Conservation (phyloP, 2,329 filamentous ascomycete species). For the Exophiala oligosperma region DNA sequence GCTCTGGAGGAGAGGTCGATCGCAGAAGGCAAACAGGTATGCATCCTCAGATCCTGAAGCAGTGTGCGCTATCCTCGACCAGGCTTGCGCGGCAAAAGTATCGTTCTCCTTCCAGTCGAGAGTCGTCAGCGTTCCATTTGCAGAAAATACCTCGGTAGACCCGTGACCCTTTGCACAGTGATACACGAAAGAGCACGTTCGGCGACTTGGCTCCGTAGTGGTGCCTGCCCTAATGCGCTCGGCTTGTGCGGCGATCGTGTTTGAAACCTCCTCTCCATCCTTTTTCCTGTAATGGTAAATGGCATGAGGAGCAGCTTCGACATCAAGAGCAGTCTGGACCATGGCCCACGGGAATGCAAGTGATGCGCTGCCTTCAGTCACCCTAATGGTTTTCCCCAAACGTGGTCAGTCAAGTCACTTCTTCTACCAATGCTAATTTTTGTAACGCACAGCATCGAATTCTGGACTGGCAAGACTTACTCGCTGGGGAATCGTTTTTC, state of each 20-base stretch:
- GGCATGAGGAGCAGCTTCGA: constrained; percentile 29
- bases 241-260: constrained; percentile 50
- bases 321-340: constrained; percentile 46
- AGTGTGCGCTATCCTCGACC: constrained; percentile 51
- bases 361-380: constrained; percentile 24
- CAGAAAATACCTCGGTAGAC: background rate
- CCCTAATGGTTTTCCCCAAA: background rate
- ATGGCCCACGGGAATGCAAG: constrained; percentile 48
- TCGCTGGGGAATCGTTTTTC: constrained; percentile 51
- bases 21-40: constrained; percentile 52
- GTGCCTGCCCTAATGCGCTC: constrained; percentile 42
- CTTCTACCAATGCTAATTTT: background rate
- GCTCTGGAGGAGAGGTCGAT: constrained; percentile 47
- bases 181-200: constrained; percentile 55
- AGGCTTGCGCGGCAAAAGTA: constrained; percentile 56
- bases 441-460: constrained; percentile 33
- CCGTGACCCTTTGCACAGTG: constrained; percentile 54
- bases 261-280: constrained; percentile 30
- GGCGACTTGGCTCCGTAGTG: constrained; percentile 41
- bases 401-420: too few species aligned
- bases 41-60: constrained; percentile 37
- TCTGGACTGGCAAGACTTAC: constrained; percentile 26
- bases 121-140: constrained; percentile 29
- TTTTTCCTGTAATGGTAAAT: constrained; percentile 33
- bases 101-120: constrained; percentile 51